These are phyloP conservation scores for Endoconidiophora polonica DNA, from an alignment of 2,329 filamentous ascomycete species.

Conservation along the genomic window DNA sequence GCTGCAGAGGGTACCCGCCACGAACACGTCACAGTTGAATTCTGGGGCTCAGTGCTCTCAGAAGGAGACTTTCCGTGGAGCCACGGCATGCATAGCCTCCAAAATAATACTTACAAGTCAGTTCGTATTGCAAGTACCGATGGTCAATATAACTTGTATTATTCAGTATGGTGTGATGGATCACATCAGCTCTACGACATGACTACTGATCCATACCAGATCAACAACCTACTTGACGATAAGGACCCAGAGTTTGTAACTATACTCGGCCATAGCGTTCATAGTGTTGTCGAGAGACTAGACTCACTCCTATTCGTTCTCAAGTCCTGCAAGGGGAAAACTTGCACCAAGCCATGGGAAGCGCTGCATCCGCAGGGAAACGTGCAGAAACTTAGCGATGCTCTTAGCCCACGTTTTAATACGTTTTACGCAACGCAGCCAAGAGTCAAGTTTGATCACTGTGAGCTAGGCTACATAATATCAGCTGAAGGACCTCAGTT, in stretches of 20 bases:
- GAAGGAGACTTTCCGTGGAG: slow-evolving; percentile 17
- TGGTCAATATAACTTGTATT: slow-evolving; percentile 33
- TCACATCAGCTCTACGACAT: slow-evolving; percentile 34
- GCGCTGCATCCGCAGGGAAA: slow-evolving; percentile 35
- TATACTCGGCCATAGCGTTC: slow-evolving; percentile 21
- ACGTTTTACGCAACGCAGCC: slow-evolving; percentile 33
- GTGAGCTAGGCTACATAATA: slow-evolving; percentile 37
- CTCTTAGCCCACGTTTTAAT: slow-evolving; percentile 31
- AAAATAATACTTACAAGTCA: slow-evolving; percentile 38
- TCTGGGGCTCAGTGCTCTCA: slow-evolving; percentile 27
- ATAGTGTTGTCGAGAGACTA: slow-evolving; percentile 32
- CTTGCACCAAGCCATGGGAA: slow-evolving; percentile 37
- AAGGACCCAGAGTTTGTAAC: slow-evolving; percentile 6
- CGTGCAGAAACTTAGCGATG: slow-evolving; percentile 33
- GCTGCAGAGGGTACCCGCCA: slow-evolving; percentile 17
- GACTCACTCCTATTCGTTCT: slow-evolving; percentile 41
- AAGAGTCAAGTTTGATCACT: slow-evolving; percentile 34
- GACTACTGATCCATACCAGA: slow-evolving; percentile 35
- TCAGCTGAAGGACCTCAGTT: slow-evolving; percentile 37
- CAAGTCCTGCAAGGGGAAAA: slow-evolving; percentile 38
- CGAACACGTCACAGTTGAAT: slow-evolving; percentile 37
- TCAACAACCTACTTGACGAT: slow-evolving; percentile 17
- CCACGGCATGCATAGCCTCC: not conserved
- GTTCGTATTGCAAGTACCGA: slow-evolving; percentile 27
- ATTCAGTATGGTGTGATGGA: slow-evolving; percentile 38